These are phyloP conservation scores for Termitomyces sp. DNA, from an alignment of 768 basidiomycete species.

Conservation along the genomic window DNA sequence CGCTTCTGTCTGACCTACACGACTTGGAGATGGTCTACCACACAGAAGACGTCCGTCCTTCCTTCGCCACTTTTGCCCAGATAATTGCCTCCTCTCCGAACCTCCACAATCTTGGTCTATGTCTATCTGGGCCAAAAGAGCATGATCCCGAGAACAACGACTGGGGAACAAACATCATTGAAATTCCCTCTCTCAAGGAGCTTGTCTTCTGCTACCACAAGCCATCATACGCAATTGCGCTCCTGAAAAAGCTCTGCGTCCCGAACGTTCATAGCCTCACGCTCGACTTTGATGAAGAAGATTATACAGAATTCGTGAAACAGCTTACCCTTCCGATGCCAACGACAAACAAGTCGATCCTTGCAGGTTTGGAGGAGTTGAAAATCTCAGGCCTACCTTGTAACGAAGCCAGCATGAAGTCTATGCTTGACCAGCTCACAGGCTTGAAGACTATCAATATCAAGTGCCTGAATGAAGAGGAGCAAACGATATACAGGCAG, in stretches of 20 bases:
- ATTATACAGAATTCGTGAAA: conserved; percentile 45
- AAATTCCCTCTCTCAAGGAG: conserved; percentile 32
- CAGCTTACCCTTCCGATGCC: conserved; percentile 36
- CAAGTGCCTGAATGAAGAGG: conserved; percentile 26
- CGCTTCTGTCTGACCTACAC: conserved; percentile 38
- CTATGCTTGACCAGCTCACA: conserved; percentile 41
- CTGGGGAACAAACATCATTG: conserved; percentile 28
- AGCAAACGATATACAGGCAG: conserved; percentile 23
- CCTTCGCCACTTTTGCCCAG: conserved; percentile 43
- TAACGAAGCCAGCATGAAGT: conserved; percentile 22
- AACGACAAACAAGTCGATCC: conserved; percentile 35
- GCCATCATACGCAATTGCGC: conserved; percentile 28
- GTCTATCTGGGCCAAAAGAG: conserved; percentile 51
- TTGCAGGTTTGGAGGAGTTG: conserved; percentile 44
- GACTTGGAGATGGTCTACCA: conserved; percentile 62
- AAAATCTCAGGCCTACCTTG: conserved; percentile 50
- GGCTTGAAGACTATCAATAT: conserved; percentile 39
- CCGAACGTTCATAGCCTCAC: conserved; percentile 37
- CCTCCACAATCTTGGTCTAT: conserved; percentile 47
- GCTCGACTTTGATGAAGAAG: conserved; percentile 52
- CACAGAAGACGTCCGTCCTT: conserved; percentile 55
- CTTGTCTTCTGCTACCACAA: conserved; percentile 37
- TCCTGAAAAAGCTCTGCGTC: conserved; percentile 32
- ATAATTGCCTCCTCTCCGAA: conserved; percentile 51
- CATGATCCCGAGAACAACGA: conserved; percentile 25